Evolutionary conservation across 768 basidiomycete species (phyloP).

Genomic region (Porpolomopsis calyptriformis): DNA sequence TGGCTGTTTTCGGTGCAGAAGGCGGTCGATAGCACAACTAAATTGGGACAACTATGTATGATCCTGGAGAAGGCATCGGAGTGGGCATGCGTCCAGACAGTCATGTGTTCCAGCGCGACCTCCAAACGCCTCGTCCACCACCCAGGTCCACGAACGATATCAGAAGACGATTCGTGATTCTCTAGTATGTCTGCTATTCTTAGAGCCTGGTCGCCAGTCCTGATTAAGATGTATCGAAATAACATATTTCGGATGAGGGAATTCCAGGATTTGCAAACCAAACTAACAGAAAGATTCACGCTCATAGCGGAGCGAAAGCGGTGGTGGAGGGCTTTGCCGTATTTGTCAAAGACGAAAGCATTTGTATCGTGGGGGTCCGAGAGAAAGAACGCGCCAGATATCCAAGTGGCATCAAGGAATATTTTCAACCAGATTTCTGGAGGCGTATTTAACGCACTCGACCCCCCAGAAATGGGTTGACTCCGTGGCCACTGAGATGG

Average conservation of each 20-base stretch:
- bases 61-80: conserved; percentile 14
- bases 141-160: conserved; percentile 3
- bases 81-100: conserved; percentile 14
- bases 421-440: conserved; percentile 20
- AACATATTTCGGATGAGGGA: conserved; percentile 10
- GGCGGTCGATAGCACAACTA: conserved; percentile 17
- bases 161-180: background rate
- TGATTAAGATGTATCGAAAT: conserved; percentile 16
- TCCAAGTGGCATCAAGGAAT: conserved; percentile 14
- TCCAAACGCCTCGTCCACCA: conserved; percentile 18
- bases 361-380: conserved; percentile 15
- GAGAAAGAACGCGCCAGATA: conserved; percentile 17
- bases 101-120: conserved; percentile 15
- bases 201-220: conserved; percentile 14
- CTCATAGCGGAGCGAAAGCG: conserved; percentile 13
- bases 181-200: conserved; percentile 11
- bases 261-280: conserved; percentile 16
- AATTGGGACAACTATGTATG: conserved; percentile 16
- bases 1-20: conserved; percentile 12
- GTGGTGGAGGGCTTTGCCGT: conserved; percentile 14
- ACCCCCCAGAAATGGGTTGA: background rate
- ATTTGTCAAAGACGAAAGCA: conserved; percentile 16
- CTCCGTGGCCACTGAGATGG: background rate
- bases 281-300: conserved; percentile 14
- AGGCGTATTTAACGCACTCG: conserved; percentile 9